These are phyloP conservation scores for Aspergillus viridinutans DNA, from an alignment of 2,329 filamentous ascomycete genomes.

Conservation along the genomic window DNA sequence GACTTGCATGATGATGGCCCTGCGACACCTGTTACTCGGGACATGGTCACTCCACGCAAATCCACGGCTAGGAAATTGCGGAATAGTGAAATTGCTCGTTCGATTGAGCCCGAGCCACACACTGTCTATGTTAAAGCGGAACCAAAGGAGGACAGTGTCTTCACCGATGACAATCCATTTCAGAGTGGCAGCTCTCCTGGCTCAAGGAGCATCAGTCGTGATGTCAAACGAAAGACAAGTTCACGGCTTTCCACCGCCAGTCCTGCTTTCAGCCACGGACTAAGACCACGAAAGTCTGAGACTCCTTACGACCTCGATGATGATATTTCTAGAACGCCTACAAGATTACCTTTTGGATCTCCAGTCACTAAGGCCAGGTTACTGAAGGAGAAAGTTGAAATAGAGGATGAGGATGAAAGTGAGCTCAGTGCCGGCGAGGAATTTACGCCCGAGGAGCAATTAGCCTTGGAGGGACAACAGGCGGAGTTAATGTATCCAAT, in stretches of 20 bases:
- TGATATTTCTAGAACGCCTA: constrained; percentile 51
- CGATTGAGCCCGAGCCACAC: constrained; percentile 33
- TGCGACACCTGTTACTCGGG: constrained; percentile 35
- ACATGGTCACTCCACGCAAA: constrained; percentile 31
- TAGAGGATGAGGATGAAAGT: constrained; percentile 48
- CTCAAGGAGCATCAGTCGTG: constrained; percentile 25
- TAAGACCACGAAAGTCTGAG: constrained; percentile 30
- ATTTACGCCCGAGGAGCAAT: constrained; percentile 85
- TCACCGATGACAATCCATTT: constrained; percentile 88
- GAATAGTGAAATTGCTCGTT: constrained; percentile 44
- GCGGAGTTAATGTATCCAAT: constrained; percentile 41
- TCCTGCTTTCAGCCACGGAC: constrained; percentile 20
- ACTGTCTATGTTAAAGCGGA: constrained; percentile 43
- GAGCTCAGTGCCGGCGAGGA: constrained; percentile 70
- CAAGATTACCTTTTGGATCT: constrained; percentile 56
- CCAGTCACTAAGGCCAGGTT: constrained; percentile 38
- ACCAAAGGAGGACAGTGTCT: constrained; percentile 58
- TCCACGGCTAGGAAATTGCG: constrained; percentile 51
- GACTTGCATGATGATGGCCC: constrained; percentile 29
- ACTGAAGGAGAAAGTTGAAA: constrained; percentile 38
- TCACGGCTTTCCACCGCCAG: constrained; percentile 38
- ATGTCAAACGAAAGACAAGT: constrained; percentile 50
- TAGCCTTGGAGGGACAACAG: constrained; percentile 71
- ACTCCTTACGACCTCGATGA: constrained; percentile 41
- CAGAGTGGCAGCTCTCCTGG: constrained; percentile 74